phyloP scores from a whole-genome alignment of 257 asterid species.

The Lantana camara region DNA sequence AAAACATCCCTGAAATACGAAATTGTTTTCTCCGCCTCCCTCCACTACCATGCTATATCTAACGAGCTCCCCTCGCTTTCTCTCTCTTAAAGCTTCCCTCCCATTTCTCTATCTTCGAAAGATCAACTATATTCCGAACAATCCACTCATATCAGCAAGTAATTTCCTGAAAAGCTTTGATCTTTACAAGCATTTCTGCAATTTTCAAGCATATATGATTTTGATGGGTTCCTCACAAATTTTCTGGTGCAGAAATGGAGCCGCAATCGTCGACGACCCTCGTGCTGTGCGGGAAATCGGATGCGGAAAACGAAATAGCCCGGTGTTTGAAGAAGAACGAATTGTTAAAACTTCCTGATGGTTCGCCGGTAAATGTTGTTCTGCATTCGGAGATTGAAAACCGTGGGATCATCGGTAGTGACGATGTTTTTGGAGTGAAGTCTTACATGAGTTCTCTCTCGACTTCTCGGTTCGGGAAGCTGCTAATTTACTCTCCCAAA shows the following conservation, averaged over 20 bases:
- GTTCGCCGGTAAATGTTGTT: conserved; percentile 39
- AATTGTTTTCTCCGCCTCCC: conserved; percentile 43
- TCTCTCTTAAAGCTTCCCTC: conserved; percentile 26
- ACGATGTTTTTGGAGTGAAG: conserved; percentile 43
- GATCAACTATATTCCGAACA: conserved; percentile 14
- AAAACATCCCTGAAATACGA: conserved; percentile 10
- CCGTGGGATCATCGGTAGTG: conserved; percentile 24
- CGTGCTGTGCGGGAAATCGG: conserved; percentile 72
- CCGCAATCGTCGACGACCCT: conserved; percentile 40
- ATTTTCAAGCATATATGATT: not conserved
- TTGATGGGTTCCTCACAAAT: not conserved
- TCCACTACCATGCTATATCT: conserved; percentile 28
- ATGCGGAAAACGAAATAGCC: conserved; percentile 58
- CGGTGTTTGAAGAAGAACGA: conserved; percentile 45
- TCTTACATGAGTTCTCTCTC: conserved; percentile 58
- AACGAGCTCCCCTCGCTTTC: conserved; percentile 29
- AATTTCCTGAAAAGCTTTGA: not conserved
- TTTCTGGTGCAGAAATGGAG: conserved; percentile 59
- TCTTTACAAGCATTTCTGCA: not conserved
- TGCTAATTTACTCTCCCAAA: conserved; percentile 73
- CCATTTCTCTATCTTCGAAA: conserved; percentile 32
- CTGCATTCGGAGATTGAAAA: conserved; percentile 52
- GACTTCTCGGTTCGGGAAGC: conserved; percentile 61
- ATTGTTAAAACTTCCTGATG: conserved; percentile 56
- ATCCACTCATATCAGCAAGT: conserved; percentile 26